phyloP scores from a whole-genome alignment of 2,329 filamentous ascomycete species.

The Erysiphe pisi region DNA sequence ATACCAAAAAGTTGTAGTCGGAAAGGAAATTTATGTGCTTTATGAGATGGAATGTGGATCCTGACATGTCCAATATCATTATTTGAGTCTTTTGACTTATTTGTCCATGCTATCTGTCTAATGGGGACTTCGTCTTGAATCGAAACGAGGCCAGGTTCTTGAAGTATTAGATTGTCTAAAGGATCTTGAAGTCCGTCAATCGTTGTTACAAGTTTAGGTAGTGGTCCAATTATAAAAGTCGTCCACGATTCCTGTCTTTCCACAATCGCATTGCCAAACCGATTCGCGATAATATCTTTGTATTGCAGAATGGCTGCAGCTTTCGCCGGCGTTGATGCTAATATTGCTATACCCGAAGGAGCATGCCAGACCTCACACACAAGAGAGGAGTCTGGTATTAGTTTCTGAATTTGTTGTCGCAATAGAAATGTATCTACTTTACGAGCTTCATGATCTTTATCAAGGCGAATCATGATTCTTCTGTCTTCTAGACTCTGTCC shows the following conservation, averaged over 20 bases:
- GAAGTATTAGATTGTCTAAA: background rate
- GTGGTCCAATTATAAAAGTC: background rate
- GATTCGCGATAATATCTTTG: background rate
- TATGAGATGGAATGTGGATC: background rate
- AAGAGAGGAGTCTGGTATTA: background rate
- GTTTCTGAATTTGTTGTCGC: background rate
- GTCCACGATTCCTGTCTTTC: slow-evolving; percentile 9
- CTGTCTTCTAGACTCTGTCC: background rate
- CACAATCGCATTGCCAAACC: background rate
- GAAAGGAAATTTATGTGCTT: background rate
- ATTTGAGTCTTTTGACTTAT: background rate
- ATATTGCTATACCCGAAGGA: background rate
- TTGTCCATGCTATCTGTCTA: slow-evolving; percentile 3
- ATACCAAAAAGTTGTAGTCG: background rate
- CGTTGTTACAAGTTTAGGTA: background rate
- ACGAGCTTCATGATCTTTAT: slow-evolving; percentile 14
- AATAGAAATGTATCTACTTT: background rate
- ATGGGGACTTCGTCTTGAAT: background rate
- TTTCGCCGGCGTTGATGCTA: background rate
- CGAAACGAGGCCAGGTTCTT: background rate
- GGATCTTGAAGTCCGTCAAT: background rate
- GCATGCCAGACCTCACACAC: background rate
- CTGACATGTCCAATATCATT: slow-evolving; percentile 3
- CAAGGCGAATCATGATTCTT: background rate
- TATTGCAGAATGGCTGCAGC: slow-evolving; percentile 2